Evolutionary conservation across 768 basidiomycete genomes (phyloP).

Genomic region (Coprinellus micaceus): DNA sequence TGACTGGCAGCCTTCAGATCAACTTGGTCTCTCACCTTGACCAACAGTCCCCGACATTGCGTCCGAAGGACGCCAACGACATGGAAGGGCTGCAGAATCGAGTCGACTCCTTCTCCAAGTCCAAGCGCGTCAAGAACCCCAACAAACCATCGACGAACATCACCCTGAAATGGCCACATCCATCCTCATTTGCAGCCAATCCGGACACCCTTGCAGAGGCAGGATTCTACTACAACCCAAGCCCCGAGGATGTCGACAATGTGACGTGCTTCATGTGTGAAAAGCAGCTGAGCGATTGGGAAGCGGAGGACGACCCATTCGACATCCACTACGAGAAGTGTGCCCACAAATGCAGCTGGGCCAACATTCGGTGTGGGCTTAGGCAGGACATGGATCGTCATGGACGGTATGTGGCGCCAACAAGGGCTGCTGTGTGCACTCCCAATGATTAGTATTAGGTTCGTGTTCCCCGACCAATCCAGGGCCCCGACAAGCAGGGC

Average conservation of each 20-base stretch:
- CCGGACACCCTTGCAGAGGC: conserved; percentile 78
- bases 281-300: conserved; percentile 84
- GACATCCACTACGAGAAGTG: conserved; percentile 77
- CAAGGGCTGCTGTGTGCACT: not conserved
- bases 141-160: conserved; percentile 43
- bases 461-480: conserved; percentile 50
- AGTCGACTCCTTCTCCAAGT: conserved; percentile 64
- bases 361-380: conserved; percentile 70
- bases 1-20: no score
- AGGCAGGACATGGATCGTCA: conserved; percentile 51
- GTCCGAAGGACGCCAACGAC: not conserved
- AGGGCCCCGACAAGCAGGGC: conserved; percentile 63
- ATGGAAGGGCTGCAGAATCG: conserved; percentile 60
- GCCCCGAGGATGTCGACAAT: conserved; percentile 63
- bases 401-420: conserved; percentile 44
- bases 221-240: conserved; percentile 83
- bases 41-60: not conserved
- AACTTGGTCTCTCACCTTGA: not conserved
- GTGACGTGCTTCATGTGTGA: conserved; percentile 83
- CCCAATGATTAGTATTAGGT: conserved; percentile 38
- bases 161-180: conserved; percentile 78
- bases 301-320: conserved; percentile 79
- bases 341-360: conserved; percentile 70
- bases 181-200: conserved; percentile 54
- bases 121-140: conserved; percentile 58